phyloP scores from a whole-genome alignment of 1,284 basidiomycete species.

The Apiotrichum montevideense region DNA sequence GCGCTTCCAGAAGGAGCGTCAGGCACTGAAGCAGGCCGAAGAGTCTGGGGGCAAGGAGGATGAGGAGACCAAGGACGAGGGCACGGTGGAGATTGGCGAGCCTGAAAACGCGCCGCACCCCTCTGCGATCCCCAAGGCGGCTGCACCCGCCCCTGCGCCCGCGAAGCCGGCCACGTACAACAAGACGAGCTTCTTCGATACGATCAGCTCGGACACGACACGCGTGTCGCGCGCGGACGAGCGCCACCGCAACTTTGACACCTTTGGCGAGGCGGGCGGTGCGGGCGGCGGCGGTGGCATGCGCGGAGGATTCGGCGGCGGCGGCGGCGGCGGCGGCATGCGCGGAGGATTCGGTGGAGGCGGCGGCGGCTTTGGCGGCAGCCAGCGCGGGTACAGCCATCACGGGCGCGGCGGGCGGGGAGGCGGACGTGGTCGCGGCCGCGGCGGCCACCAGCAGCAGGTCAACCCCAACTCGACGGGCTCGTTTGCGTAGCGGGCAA shows the following conservation, averaged over 20 bases:
- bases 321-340: slow-evolving; percentile 14
- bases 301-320: slow-evolving; percentile 15
- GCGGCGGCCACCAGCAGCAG: background rate
- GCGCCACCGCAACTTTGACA: slow-evolving; percentile 40
- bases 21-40: slow-evolving; percentile 18
- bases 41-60: background rate
- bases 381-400: slow-evolving; percentile 10
- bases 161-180: slow-evolving; percentile 22
- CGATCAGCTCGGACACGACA: slow-evolving; percentile 27
- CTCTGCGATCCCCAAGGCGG: slow-evolving; percentile 15
- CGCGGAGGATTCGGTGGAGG: background rate
- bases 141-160: slow-evolving; percentile 2
- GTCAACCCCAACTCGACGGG: background rate
- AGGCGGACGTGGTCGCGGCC: background rate
- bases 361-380: slow-evolving; percentile 3
- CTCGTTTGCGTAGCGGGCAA: background rate
- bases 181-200: slow-evolving; percentile 43
- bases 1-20: slow-evolving; percentile 34
- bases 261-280: slow-evolving; percentile 42
- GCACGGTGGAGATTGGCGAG: slow-evolving; percentile 16
- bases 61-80: slow-evolving; percentile 2
- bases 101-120: slow-evolving; percentile 32
- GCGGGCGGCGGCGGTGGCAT: slow-evolving; percentile 7
- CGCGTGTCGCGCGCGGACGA: slow-evolving; percentile 36
- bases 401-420: background rate